phyloP scores from a whole-genome alignment of 2,329 filamentous ascomycete genomes.

The Camillea tinctor region DNA sequence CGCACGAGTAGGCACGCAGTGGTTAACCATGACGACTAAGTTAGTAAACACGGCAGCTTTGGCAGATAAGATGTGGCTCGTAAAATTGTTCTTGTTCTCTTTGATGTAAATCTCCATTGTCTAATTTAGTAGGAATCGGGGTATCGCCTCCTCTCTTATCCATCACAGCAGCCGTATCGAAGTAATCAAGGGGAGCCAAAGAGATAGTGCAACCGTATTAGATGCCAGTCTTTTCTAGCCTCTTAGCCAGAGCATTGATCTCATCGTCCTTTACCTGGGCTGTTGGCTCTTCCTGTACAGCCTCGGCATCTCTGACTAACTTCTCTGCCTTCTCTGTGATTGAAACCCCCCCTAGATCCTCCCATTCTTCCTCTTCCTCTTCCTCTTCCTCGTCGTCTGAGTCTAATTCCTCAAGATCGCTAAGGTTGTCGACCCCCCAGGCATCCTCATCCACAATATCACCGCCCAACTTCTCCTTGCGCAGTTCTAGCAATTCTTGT shows the following conservation, averaged over 20 bases:
- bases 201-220: conserved; percentile 30
- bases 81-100: not conserved
- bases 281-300: conserved; percentile 72
- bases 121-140: conserved; percentile 2
- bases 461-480: conserved; percentile 72
- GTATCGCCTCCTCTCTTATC: conserved; percentile 15
- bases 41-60: not conserved
- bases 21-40: not conserved
- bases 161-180: not conserved
- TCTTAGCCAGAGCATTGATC: conserved; percentile 76
- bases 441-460: conserved; percentile 70
- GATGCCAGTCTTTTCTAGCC: conserved; percentile 68
- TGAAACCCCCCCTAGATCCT: conserved; percentile 60
- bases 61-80: too few species aligned
- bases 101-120: conserved; percentile 1
- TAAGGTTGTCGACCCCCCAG: conserved; percentile 83
- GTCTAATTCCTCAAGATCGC: conserved; percentile 76
- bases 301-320: conserved; percentile 65
- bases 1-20: not conserved
- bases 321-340: conserved; percentile 67
- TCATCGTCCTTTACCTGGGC: conserved; percentile 69
- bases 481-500: conserved; percentile 68
- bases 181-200: not conserved
- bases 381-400: conserved; percentile 69
- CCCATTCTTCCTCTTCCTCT: conserved; percentile 67